Base-by-base conservation (phyloP, 257 asterid genomes). In the Haberlea rhodopensis region DNA sequence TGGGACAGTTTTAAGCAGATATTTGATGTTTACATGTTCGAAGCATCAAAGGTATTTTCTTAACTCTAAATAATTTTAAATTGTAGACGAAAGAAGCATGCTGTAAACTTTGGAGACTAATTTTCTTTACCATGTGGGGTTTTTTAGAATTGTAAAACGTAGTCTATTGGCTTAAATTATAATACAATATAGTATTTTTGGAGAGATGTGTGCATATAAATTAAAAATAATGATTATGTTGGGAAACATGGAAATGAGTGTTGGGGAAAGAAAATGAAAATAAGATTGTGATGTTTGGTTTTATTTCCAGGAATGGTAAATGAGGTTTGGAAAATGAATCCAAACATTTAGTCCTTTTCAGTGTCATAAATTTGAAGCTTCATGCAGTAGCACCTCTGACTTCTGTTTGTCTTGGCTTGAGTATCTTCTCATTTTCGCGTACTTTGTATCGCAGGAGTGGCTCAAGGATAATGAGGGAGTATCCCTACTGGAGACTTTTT, bases 1-100 rank as follows among this genome's bases (percentile, higher is more conserved):
- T 94, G 97, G 99, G 95, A 83, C 82, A 74, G 82, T 79, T 94
- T 90, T 81, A 90, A 87, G 95, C 96, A 94, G 86, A 80, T 83
- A 51, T 88, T 94, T 75, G 96, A 87, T 60, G 85, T 75, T 56
- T 86, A 90, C 84, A 81, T 94, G 99, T 77, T 79, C 24, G 97
- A 94, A 78, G 97, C 94, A 58, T 84, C 97, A 9, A 94, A 87
- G 99, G 99, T 94, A 87, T 65, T 71, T 75, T 55, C 59, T 56
- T 66, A 63, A 46, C 57, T 49, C 18, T 18, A 24, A 40, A 61
- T 48, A 20, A 59, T 29, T 45, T 67, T 22, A 32, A 18, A 29
- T 76, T 40, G 63, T 60, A 24, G 31, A 46, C 57, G 48, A 51
- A 59, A 65, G 49, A 62, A 54, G 45, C 29, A 26, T 21, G 57